Evolutionary conservation across 2,329 filamentous ascomycete genomes (phyloP), one percentile per base, ranked within the genome.

Genomic region (Orbilia quercus): DNA sequence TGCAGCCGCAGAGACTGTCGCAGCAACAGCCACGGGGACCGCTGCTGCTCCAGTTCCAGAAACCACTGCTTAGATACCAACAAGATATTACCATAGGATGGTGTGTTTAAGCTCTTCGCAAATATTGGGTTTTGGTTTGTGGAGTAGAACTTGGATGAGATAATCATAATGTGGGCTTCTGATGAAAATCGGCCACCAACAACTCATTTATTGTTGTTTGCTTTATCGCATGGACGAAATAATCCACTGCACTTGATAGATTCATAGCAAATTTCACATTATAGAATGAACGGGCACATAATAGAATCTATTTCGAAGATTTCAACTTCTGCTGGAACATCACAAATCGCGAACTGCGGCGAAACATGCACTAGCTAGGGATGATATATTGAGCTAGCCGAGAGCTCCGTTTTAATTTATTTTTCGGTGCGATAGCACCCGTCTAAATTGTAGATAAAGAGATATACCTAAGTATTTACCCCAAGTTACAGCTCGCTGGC

Each of bases 91-190:
- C 16, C 48, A 44, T 34, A 25, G 23, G 34, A 57, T 42, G 42
- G 18, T 12, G 23, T 16, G 22, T 11, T 20, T 42, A n/a, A 51
- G 48, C 18, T 22, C n/a, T 25, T 23, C n/a, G 36, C 51, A 22
- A 23, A 44, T 18, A 42, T 53, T 23, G 40, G 20, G 44, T 22
- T 22, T 16, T 31, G 54, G 4, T 3, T 59, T 28, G 14, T 31
- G 14, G 42, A 14, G 28, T 60, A 38, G 42, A 18, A 7, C 25
- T 23, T 25, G 34, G 44, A 31, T n/a, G 38, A 18, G 55, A 48
- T 48, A 62, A 55, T 55, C 12, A 57, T 62, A 40, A 55, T 53
- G 47, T 16, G 64, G 40, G 50, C n/a, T 42, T 53, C 25, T 34
- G n/a, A 40, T 62, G 20, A 12, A 31, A 9, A 36, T 14, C 36